Evolutionary conservation across 345 rosid species (phyloP).

Genomic region (Psidium friedrichsthalianum): DNA sequence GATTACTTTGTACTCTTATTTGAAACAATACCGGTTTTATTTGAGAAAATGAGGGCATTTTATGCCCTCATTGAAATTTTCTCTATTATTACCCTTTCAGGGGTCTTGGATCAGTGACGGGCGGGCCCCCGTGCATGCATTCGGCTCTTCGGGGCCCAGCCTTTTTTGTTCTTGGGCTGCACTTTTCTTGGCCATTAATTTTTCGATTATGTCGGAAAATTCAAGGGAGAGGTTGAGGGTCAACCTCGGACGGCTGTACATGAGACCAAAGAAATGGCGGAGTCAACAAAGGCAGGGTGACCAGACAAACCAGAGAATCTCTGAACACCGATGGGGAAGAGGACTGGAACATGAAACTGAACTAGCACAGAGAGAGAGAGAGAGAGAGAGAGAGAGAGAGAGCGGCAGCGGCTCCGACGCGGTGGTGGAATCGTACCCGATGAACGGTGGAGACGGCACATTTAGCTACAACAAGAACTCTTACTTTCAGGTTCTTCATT

Average conservation of each 20-base stretch:
- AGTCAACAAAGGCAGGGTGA: background rate
- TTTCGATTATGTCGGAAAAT: background rate
- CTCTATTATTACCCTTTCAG: no score
- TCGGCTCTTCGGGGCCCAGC: background rate
- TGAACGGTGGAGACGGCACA: constrained; percentile 42
- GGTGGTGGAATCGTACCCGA: constrained; percentile 4
- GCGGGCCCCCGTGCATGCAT: accelerated
- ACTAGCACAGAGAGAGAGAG: background rate
- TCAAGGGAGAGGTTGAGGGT: background rate
- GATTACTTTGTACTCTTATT: no score
- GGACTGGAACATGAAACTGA: background rate
- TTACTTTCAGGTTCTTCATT: constrained; percentile 31
- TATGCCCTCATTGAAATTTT: no score
- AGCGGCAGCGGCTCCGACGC: background rate
- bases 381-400: background rate
- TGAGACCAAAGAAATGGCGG: background rate
- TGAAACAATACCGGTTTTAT: no score
- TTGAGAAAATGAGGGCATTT: no score
- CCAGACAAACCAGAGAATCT: background rate
- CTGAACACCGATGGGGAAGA: background rate
- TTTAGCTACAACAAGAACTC: constrained; percentile 45
- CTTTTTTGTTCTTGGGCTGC: background rate
- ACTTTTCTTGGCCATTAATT: background rate
- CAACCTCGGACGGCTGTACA: background rate
- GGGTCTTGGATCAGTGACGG: no score